Evolutionary conservation across 2,329 filamentous ascomycete genomes (phyloP), one percentile per base, ranked within the genome.

Genomic region (Apiospora hydei): DNA sequence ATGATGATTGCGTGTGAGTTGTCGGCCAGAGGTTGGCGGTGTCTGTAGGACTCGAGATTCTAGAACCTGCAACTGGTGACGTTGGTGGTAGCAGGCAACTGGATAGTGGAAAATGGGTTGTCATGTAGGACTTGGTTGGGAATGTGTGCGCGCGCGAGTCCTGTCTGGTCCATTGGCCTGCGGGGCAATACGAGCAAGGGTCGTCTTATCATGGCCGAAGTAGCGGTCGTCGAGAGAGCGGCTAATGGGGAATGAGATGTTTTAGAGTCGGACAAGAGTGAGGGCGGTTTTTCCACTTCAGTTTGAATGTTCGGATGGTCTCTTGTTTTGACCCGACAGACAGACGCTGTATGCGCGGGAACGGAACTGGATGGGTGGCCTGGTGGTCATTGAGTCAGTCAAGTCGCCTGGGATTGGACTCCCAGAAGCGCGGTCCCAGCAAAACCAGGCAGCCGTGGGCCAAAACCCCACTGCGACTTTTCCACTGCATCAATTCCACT

Each of bases 31-130:
- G 53, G 10, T 13, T 61, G 53, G 53, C 53, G 53, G 53, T 61
- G 53, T 41, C 21, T 3, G 57, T 64, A 64, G 57, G 57, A 41
- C 34, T 64, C 41, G 11, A 14, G 16, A 41, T 24, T 64, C 57
- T 64, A 64, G 30, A 64, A 64, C 30, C 34, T 64, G 34, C 57
- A 41, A 38, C 8, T 41, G 18, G 18, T 64, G 57, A 64, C 57
- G 57, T 64, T 64, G 57, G 18, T 64, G 18, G 57, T 64, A 41
- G 34, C 57, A 64, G 57, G 57, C 57, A 38, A n/a, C 57, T 41
- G 57, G 34, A 64, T 41, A 41, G 16, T 8, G 41, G 57, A 1
- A 30, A 64, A 64, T 41, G 57, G 34, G n/a, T 41, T n/a, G 57
- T 61, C 53, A 61, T 38, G 53, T 61, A 61, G 53, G 30, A 61